Evolutionary conservation across 78 protist species (phyloP).

Genomic region (Acrasis kona): DNA sequence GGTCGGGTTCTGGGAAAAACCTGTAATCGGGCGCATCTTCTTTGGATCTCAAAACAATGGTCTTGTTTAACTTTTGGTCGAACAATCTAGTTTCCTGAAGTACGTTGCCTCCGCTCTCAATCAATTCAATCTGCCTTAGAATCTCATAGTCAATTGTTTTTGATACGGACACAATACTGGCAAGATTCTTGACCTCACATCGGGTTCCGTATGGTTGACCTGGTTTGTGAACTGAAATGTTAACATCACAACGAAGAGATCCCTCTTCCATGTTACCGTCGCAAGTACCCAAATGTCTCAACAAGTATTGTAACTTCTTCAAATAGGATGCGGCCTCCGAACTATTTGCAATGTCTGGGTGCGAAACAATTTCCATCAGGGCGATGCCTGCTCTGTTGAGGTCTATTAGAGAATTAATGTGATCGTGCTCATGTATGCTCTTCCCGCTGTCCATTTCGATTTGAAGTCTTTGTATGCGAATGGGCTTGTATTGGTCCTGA

Average conservation of each 20-base stretch:
- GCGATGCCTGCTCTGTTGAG: conserved; percentile 75
- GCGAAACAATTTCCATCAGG: conserved; percentile 73
- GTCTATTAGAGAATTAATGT: conserved; percentile 33
- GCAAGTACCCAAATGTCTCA: conserved; percentile 49
- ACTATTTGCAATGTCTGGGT: conserved; percentile 28
- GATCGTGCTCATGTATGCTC: neutral
- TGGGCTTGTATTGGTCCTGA: neutral
- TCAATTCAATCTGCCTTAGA: conserved; percentile 27
- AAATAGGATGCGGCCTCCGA: conserved; percentile 58
- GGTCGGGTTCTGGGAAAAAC: conserved; percentile 33
- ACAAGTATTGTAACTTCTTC: conserved; percentile 32
- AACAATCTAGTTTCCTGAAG: conserved; percentile 40
- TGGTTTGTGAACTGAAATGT: conserved; percentile 41
- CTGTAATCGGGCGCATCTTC: conserved; percentile 27
- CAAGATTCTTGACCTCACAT: conserved; percentile 66
- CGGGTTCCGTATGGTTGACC: conserved; percentile 31
- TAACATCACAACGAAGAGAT: conserved; percentile 70
- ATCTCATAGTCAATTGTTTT: conserved; percentile 53
- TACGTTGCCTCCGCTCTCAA: conserved; percentile 37
- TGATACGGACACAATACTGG: conserved; percentile 27
- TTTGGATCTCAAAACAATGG: conserved; percentile 12
- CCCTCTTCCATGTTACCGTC: conserved; percentile 74
- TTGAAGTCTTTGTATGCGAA: conserved; percentile 2
- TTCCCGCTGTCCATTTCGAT: conserved; percentile 24
- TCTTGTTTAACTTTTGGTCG: neutral